Base-by-base conservation (phyloP, 257 asterid species). In the Salvia rosmarinus region DNA sequence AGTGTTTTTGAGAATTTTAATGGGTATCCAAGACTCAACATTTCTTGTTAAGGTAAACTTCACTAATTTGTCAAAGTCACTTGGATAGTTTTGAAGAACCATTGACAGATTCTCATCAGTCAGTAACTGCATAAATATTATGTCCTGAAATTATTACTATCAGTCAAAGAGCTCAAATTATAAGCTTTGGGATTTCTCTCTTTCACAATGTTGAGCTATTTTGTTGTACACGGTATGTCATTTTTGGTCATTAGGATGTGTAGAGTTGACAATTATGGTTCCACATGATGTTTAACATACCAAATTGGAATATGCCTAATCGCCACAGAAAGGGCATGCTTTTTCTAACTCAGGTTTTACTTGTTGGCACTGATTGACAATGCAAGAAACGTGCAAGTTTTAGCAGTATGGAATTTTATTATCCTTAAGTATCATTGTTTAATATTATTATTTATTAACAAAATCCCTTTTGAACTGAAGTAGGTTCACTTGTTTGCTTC, bases 131-230 rank as follows among this genome's bases (percentile, higher is more conserved):
- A 7, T 16, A n/a, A 34, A 14, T 19, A n/a, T 32, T 30, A 58
- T 69, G 42, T 17, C 35, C 37, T 10, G 42, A 63, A 51, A 40
- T 14, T 46, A 1, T 61, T 25, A 23, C 28, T 13, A 23, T 66
- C 66, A 43, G 34, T 25, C 47, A 13, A 13, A 47, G 46, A 60
- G 70, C 43, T 49, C 35, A 62, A n/a, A 25, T 9, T 25, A 6
- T 57, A 68, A 40, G 69, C 47, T 13, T 51, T 19, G 19, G 25
- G 17, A n/a, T 52, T 54, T 12, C 11, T 56, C 54, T 4, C 34
- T 3, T 54, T 46, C 43, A 19, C 60, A 35, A 56, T 54, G 21
- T 55, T 71, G 72, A 70, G 50, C 50, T 40, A 59, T 59, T 23
- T 68, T 34, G n/a, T 30, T 7, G 44, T 46, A 52, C 19, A 19